Base-by-base conservation (phyloP, 75 land plant species). In the Cupressus sempervirens region DNA sequence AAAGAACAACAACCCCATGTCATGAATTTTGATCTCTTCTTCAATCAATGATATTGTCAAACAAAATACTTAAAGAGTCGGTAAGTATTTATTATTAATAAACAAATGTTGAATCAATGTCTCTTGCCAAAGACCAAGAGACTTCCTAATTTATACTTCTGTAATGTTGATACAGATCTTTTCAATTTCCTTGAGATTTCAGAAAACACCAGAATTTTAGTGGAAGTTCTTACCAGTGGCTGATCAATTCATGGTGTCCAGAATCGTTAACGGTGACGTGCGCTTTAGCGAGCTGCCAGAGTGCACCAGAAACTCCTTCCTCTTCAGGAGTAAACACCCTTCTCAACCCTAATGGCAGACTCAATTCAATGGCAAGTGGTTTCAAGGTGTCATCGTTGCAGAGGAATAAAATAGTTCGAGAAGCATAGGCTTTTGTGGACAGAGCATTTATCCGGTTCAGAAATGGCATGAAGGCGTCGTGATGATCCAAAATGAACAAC, bases 281-380 rank as follows among this genome's bases (percentile, higher is more conserved):
- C 13, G 80, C 88, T 58, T 86, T 88, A 4, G 89, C 89, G 9
- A 88, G 80, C n/a, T 70, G 54, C 89, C 89, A 88, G 16, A 88
- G 80, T 1, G 81, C 81, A 84, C 89, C 87, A n/a, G 86, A n/a
- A 0, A 84, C 82, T 52, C 83, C 84, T 35, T 74, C 84, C 34
- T 87, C 87, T 30, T 68, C 86, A 3, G 88, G 86, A 3, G 82
- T 77, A 72, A 84, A 84, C 4, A 84, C 86, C 20, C 45, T 20
- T 29, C 23, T 36, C 23, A 80, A 30, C 23, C 30, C 7, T 41
- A 6, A 86, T 1, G 90, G 89, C 54, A 87, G 52, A 11, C 80
- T 67, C 7, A 89, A 54, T 89, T 89, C 89, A 2, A 89, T 84
- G 9, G 86, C 89, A 38, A 89, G 36, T 32, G 86, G 86, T 58